A percentile compares a stretch with the other conserved stretches of the same genome.
phyloP scores from a whole-genome alignment of 805 yeast species.

The Metschnikowia arizonensis region DNA sequence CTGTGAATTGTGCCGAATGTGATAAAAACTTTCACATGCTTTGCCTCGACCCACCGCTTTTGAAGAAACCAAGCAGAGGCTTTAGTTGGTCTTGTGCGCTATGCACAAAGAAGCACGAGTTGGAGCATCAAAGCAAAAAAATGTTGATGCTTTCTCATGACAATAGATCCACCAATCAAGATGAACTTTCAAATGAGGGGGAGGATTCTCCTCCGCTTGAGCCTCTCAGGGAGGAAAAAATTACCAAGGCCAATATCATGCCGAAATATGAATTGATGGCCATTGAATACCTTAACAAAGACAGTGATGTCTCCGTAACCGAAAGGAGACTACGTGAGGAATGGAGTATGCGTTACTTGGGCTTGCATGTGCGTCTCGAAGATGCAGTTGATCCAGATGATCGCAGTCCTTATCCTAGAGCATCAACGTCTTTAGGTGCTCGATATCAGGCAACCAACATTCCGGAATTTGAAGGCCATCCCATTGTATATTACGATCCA shows the following conservation, averaged over 20 bases:
- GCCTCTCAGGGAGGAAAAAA: background rate
- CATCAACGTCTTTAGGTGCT: constrained; percentile 70
- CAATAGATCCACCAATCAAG: constrained; percentile 38
- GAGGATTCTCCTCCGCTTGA: constrained; percentile 1
- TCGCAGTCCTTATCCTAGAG: constrained; percentile 70
- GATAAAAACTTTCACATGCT: constrained; percentile 66
- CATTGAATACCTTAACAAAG: constrained; percentile 46
- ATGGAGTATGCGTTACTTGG: constrained; percentile 80
- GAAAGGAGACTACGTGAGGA: constrained; percentile 58
- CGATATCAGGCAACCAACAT: constrained; percentile 69
- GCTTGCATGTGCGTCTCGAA: constrained; percentile 67
- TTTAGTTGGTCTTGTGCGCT: constrained; percentile 86
- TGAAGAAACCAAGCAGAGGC: constrained; percentile 77
- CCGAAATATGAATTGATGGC: constrained; percentile 61
- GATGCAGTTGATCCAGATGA: constrained; percentile 77
- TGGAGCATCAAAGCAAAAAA: constrained; percentile 36
- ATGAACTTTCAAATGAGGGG: constrained; percentile 21
- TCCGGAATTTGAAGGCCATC: constrained; percentile 56
- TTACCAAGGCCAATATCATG: constrained; percentile 19
- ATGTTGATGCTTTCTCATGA: constrained; percentile 41
- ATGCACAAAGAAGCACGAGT: constrained; percentile 61
- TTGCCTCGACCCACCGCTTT: constrained; percentile 81
- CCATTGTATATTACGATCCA: constrained; percentile 61
- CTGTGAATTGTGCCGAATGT: constrained; percentile 80
- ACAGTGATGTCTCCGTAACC: constrained; percentile 35